A percentile compares a stretch with the other conserved stretches of the same genome.
Evolutionary conservation across 345 rosid species (phyloP).

Genomic region (Angophora floribunda): DNA sequence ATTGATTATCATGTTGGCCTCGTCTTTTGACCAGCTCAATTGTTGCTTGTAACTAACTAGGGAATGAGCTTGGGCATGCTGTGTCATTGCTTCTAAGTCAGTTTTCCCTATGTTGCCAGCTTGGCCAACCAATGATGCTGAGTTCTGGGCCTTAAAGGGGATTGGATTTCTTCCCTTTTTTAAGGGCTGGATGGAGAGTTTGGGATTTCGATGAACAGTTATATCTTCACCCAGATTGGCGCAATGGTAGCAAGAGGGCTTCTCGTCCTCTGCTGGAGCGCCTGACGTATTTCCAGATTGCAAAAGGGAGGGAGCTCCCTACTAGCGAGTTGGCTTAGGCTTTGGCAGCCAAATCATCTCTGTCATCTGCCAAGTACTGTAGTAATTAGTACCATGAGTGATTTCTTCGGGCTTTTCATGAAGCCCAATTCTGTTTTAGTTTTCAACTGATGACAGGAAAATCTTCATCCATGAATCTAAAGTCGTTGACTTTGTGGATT

Average conservation of each 20-base stretch:
- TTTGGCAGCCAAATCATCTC: background rate
- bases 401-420: background rate
- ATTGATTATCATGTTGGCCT: background rate
- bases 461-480: background rate
- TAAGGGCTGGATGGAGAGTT: background rate
- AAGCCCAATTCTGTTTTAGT: background rate
- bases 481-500: background rate
- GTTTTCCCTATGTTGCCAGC: background rate
- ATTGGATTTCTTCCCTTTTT: background rate
- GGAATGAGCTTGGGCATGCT: background rate
- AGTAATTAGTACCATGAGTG: background rate
- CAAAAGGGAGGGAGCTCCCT: background rate
- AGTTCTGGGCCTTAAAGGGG: background rate
- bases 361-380: background rate
- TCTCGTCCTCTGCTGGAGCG: background rate
- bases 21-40: background rate
- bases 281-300: background rate
- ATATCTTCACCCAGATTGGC: background rate
- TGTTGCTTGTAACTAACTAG: background rate
- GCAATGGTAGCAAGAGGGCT: background rate
- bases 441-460: background rate
- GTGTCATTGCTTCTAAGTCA: background rate
- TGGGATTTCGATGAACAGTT: background rate
- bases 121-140: background rate
- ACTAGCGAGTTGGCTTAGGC: background rate